phyloP scores from a whole-genome alignment of 1,284 basidiomycete genomes.

The Moesziomyces sp. region DNA sequence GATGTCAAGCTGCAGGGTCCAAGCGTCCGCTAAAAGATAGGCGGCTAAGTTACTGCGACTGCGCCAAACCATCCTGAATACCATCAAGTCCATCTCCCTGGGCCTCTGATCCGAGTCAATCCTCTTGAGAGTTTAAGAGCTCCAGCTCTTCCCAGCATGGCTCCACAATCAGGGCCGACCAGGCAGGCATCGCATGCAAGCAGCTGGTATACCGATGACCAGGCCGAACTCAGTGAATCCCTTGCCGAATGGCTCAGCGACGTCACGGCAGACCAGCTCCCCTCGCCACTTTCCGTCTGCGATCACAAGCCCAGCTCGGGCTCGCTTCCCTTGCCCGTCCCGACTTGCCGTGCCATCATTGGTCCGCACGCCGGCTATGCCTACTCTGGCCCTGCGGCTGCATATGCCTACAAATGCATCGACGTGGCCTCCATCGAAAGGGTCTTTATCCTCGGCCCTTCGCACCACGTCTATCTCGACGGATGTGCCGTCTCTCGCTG shows the following conservation, averaged over 20 bases:
- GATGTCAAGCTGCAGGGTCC: slow-evolving; percentile 43
- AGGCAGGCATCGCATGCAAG: slow-evolving; percentile 83
- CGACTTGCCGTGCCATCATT: slow-evolving; percentile 87
- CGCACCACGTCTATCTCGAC: slow-evolving; percentile 88
- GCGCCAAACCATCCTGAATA: background rate
- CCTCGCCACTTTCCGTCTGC: slow-evolving; percentile 17
- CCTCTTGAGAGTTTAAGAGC: background rate
- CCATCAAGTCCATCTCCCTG: background rate
- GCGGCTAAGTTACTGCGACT: background rate
- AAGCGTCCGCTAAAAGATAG: slow-evolving; percentile 1
- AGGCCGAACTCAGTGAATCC: slow-evolving; percentile 69
- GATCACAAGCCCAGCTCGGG: slow-evolving; percentile 14
- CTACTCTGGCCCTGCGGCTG: slow-evolving; percentile 92
- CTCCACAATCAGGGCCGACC: slow-evolving; percentile 11
- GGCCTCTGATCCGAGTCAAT: no score
- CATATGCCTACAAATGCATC: slow-evolving; percentile 93
- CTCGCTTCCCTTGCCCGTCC: slow-evolving; percentile 75
- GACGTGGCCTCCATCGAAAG: slow-evolving; percentile 82
- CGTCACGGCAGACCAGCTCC: slow-evolving; percentile 9
- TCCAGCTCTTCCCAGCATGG: slow-evolving; percentile 5
- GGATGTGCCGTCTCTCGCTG: slow-evolving; percentile 87
- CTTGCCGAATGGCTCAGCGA: slow-evolving; percentile 39
- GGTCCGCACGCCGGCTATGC: slow-evolving; percentile 98
- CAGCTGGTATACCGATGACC: slow-evolving; percentile 84
- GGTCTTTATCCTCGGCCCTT: slow-evolving; percentile 94